Percentiles rank a stretch among this genome's conserved stretches.
Evolutionary conservation across 805 yeast species (phyloP).

Genomic region (Jamesozyma lodderae): DNA sequence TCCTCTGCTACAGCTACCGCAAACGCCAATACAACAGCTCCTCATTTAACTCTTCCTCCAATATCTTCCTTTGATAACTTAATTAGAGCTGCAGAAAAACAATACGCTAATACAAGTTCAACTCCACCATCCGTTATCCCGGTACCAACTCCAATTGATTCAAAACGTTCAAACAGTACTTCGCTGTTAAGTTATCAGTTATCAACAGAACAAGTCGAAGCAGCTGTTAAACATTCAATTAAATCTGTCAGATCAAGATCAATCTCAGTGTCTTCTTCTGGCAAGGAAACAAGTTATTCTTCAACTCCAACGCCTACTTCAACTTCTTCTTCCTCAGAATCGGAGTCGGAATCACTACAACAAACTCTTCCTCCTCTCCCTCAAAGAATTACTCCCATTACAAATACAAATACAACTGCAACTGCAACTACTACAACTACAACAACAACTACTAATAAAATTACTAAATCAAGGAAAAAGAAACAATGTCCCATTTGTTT

Average conservation of each 20-base stretch:
- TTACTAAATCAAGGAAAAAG: slow-evolving; percentile 47
- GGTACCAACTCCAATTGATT: too few species aligned
- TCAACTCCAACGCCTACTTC: too few species aligned
- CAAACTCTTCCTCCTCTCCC: not conserved
- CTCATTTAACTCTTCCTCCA: slow-evolving; percentile 17
- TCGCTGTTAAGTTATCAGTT: slow-evolving; percentile 3
- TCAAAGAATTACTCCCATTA: not conserved
- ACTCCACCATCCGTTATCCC: not conserved
- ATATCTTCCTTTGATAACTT: slow-evolving; percentile 27
- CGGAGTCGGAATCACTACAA: not conserved
- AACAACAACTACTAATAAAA: slow-evolving; percentile 1
- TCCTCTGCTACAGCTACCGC: not conserved
- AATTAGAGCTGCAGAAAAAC: slow-evolving; percentile 23
- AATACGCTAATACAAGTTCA: slow-evolving; percentile 8
- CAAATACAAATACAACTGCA: not conserved
- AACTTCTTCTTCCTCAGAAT: not conserved
- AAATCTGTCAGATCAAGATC: not conserved
- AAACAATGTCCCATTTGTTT: slow-evolving; percentile 65
- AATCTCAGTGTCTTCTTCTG: not conserved
- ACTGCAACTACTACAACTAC: not conserved
- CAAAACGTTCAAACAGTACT: not conserved
- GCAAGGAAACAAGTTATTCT: too few species aligned
- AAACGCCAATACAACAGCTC: not conserved
- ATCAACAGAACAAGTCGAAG: not conserved
- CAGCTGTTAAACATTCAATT: not conserved